Conservation (phyloP, 805 yeast species). For the Pichia occidentalis region DNA sequence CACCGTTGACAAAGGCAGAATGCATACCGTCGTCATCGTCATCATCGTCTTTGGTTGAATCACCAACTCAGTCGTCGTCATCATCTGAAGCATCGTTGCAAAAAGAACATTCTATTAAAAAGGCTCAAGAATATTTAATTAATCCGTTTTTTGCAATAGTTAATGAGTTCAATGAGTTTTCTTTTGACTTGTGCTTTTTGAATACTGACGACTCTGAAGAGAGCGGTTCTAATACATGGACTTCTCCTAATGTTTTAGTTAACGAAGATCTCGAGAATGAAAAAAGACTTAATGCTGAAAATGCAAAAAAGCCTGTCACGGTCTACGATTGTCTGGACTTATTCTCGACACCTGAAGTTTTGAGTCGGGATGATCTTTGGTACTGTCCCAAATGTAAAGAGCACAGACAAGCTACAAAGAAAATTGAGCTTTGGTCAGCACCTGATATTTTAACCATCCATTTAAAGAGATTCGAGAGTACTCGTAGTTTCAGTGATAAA, state of each 20-base stretch:
- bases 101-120: too few relatives aligned
- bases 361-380: slow-evolving; percentile 89
- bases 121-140: too few relatives aligned
- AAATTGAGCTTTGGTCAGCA: slow-evolving; percentile 86
- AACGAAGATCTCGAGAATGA: slow-evolving; percentile 51
- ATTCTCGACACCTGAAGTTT: slow-evolving; percentile 75
- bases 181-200: slow-evolving; percentile 47
- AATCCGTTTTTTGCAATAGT: slow-evolving; percentile 37
- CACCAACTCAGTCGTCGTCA: slow-evolving; percentile 1
- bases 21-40: neutral
- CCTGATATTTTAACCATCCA: slow-evolving; percentile 90
- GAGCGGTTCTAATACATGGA: slow-evolving; percentile 51
- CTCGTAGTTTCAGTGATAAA: slow-evolving; percentile 81
- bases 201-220: slow-evolving; percentile 39
- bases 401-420: slow-evolving; percentile 85
- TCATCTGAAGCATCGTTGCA: neutral
- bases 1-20: too few relatives aligned
- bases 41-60: neutral
- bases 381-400: slow-evolving; percentile 86
- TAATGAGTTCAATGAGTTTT: slow-evolving; percentile 59
- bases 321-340: slow-evolving; percentile 67
- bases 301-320: slow-evolving; percentile 38
- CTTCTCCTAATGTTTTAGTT: slow-evolving; percentile 38
- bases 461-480: slow-evolving; percentile 81
- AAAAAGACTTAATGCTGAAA: slow-evolving; percentile 28